Percentiles rank a stretch among this genome's conserved stretches.
Evolutionary conservation across 129 eudicot species (phyloP).

Genomic region (Apium graveolens): DNA sequence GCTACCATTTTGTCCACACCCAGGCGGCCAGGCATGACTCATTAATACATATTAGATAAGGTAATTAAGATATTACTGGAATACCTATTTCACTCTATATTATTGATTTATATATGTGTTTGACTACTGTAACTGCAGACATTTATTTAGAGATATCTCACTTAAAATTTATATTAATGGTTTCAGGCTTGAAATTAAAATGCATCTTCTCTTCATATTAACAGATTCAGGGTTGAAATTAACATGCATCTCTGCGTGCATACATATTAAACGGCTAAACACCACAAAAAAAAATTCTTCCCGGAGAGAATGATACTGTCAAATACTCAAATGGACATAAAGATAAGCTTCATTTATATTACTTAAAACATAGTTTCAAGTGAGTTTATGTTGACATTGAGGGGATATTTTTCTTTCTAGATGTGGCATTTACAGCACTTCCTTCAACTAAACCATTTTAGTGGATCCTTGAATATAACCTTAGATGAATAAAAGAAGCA

Average conservation of each 20-base stretch:
- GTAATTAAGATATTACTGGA: neutral
- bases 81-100: neutral
- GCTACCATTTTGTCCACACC: neutral
- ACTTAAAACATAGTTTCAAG: neutral
- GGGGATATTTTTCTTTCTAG: neutral
- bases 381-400: neutral
- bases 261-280: neutral
- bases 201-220: no score
- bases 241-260: neutral
- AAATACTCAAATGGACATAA: no score
- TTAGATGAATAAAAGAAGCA: conserved; percentile 9
- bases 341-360: conserved; percentile 1
- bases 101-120: neutral
- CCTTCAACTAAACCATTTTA: neutral
- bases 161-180: neutral
- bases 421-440: neutral
- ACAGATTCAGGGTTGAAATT: neutral
- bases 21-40: neutral
- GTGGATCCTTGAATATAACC: neutral
- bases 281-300: neutral
- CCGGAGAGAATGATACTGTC: neutral
- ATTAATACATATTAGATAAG: neutral
- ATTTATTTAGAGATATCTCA: neutral
- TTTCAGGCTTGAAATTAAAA: no score
- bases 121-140: neutral